Evolutionary conservation across 371 early-diverging fungal genomes (phyloP).

Genomic region (Synchytrium microbalum): DNA sequence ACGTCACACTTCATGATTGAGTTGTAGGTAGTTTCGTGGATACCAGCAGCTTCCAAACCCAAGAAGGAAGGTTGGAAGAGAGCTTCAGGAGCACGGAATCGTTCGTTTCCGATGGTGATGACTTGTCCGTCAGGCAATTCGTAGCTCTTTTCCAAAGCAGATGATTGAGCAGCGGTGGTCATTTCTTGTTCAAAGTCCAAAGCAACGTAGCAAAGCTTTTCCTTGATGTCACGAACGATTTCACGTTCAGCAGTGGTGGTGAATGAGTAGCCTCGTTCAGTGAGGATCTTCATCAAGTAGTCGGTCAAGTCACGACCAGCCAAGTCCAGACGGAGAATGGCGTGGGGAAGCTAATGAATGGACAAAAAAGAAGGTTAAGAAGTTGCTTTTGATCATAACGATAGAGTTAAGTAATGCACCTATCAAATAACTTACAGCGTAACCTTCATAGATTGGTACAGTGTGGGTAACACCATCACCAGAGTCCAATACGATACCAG

Average conservation of each 20-base stretch:
- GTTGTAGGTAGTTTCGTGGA: conserved; percentile 65
- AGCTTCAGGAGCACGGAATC: conserved; percentile 76
- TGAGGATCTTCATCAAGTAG: conserved; percentile 42
- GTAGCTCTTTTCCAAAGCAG: conserved; percentile 39
- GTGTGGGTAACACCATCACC: conserved; percentile 61
- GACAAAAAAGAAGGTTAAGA: neutral
- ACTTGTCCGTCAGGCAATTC: conserved; percentile 54
- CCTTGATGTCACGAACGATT: conserved; percentile 58
- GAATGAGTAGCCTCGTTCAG: conserved; percentile 47
- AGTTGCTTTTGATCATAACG: neutral
- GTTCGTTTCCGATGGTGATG: conserved; percentile 49
- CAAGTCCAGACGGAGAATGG: conserved; percentile 47
- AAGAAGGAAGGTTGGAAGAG: conserved; percentile 94
- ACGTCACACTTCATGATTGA: conserved; percentile 72
- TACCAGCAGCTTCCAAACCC: conserved; percentile 74
- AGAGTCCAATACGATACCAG: conserved; percentile 56
- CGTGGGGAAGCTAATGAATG: conserved; percentile 40
- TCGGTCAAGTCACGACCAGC: conserved; percentile 56
- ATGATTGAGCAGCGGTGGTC: conserved; percentile 29
- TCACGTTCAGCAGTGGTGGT: conserved; percentile 57
- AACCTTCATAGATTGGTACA: conserved; percentile 61
- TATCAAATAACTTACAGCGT: conserved; percentile 28
- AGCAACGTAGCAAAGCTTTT: conserved; percentile 55
- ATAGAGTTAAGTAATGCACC: neutral
- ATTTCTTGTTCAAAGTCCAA: conserved; percentile 48